Conservation (phyloP, 129 eudicot species). For the Ambrosia artemisiifolia region DNA sequence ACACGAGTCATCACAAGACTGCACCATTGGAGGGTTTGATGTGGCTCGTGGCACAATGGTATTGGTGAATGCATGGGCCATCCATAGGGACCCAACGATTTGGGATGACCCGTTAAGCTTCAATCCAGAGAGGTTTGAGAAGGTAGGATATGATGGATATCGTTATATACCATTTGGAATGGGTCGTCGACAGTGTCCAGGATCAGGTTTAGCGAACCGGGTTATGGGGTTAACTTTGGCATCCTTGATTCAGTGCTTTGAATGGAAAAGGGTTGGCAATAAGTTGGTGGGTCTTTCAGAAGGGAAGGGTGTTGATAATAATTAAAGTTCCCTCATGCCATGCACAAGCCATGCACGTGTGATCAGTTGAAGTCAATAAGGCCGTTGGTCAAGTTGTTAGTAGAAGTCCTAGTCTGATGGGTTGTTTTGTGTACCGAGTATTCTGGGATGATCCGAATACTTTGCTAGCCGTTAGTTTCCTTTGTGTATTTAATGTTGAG, state of each 20-base stretch:
- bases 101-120: neutral
- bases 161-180: conserved; percentile 31
- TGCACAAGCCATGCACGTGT: too few relatives aligned
- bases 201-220: conserved; percentile 29
- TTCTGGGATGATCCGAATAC: too few relatives aligned
- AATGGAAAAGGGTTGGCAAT: conserved; percentile 34
- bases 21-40: conserved; percentile 36
- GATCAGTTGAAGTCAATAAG: too few relatives aligned
- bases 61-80: conserved; percentile 25
- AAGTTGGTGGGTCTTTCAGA: conserved; percentile 25
- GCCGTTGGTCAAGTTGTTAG: too few relatives aligned
- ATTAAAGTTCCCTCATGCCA: too few relatives aligned
- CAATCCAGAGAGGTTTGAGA: conserved; percentile 29
- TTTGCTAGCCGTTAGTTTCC: too few relatives aligned
- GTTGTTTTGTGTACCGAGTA: too few relatives aligned
- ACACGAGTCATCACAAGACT: conserved; percentile 32
- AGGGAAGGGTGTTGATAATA: conserved; percentile 1
- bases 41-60: conserved; percentile 35
- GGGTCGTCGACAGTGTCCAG: conserved; percentile 38
- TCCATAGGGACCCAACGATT: conserved; percentile 6
- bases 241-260: conserved; percentile 37
- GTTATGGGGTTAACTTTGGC: conserved; percentile 24
- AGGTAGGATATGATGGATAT: conserved; percentile 12
- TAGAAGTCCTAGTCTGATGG: too few relatives aligned
- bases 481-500: too few relatives aligned